Conservation (phyloP, 2,329 filamentous ascomycete species). For the Stachybotrys elegans region DNA sequence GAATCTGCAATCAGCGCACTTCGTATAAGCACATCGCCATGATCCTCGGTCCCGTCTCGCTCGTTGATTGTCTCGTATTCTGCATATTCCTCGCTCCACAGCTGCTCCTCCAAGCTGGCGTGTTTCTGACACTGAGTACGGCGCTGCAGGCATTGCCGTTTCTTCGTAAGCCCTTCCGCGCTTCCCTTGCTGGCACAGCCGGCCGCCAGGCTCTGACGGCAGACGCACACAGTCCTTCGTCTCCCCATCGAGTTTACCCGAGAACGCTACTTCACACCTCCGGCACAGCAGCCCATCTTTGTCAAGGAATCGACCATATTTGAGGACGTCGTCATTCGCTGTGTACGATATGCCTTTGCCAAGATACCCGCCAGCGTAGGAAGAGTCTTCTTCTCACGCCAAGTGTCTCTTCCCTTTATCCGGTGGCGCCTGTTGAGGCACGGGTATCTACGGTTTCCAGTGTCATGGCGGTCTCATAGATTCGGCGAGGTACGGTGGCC, state of each 20-base stretch:
- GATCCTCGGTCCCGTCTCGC: slow-evolving; percentile 70
- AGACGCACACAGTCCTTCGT: slow-evolving; percentile 16
- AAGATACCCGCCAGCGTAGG: slow-evolving; percentile 64
- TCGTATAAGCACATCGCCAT: slow-evolving; percentile 49
- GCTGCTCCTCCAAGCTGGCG: slow-evolving; percentile 61
- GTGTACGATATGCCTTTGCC: slow-evolving; percentile 73
- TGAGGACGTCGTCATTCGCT: slow-evolving; percentile 72
- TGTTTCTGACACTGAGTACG: slow-evolving; percentile 53
- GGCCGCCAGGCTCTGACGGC: too few species aligned
- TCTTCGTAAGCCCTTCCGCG: slow-evolving; percentile 48
- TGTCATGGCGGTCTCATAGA: slow-evolving; percentile 54
- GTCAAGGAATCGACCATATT: slow-evolving; percentile 66
- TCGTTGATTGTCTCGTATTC: slow-evolving; percentile 71
- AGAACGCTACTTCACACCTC: slow-evolving; percentile 25
- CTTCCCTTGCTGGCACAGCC: too few species aligned
- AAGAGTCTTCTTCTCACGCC: slow-evolving; percentile 72
- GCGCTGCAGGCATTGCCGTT: slow-evolving; percentile 63
- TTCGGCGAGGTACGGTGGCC: slow-evolving; percentile 20
- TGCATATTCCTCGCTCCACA: slow-evolving; percentile 66
- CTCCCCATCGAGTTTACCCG: slow-evolving; percentile 23
- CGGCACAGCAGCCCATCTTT: slow-evolving; percentile 46
- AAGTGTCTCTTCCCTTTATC: slow-evolving; percentile 68
- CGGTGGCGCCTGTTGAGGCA: slow-evolving; percentile 71
- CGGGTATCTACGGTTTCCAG: slow-evolving; percentile 57
- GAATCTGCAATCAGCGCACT: background rate